Base-by-base conservation (phyloP, 352 stramenopile genomes). In the Phytopythium litorale region DNA sequence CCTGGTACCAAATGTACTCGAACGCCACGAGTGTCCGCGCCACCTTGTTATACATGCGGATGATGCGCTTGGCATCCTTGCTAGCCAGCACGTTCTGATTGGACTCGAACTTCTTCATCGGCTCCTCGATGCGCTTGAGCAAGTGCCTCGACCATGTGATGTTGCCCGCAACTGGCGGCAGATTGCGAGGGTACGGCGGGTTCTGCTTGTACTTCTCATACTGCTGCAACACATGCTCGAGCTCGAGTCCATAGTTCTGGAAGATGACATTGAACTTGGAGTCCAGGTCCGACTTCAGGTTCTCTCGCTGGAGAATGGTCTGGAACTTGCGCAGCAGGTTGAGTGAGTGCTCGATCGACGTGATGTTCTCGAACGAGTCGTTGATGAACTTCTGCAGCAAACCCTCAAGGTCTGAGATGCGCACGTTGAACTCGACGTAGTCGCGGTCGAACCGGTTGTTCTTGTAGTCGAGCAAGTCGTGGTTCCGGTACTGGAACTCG, bases 31-130 rank as follows among this genome's bases (percentile, higher is more conserved):
- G 84, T 15, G 97, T 99, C 15, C 96, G 80, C 30, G 97, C 97
- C 18, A 99, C 94, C 65, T 99, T 99, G 79, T 99, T 99, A 85
- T 99, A 99, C 85, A 98, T 98, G 58, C 98, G 98, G 65, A 99
- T 98, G 66, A 99, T 99, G 1, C 96, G 92, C 67, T 98, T 98
- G 18, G 95, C 96, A 65, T 99, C 97, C 72, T 99, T 99, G 49
- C 89, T 97, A 1, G 94, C 93, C 21, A 99, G 74, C 3, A 99
- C 96, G 51, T 98, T 98, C 72, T 99, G 94, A 62, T 99, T 99
- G 19, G 85, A 96, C 75, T 99, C 96, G 64, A 99, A 99, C 62
- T 98, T 97, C 65, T 98, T 98, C 97, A 99, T 99, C 9, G 97
- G 97, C 66, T 98, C 96, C 82, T 99, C 97, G 62, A 99, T 99